These are phyloP conservation scores for Eimeria praecox DNA, from an alignment of 169 alveolate genomes.

Conservation along the genomic window DNA sequence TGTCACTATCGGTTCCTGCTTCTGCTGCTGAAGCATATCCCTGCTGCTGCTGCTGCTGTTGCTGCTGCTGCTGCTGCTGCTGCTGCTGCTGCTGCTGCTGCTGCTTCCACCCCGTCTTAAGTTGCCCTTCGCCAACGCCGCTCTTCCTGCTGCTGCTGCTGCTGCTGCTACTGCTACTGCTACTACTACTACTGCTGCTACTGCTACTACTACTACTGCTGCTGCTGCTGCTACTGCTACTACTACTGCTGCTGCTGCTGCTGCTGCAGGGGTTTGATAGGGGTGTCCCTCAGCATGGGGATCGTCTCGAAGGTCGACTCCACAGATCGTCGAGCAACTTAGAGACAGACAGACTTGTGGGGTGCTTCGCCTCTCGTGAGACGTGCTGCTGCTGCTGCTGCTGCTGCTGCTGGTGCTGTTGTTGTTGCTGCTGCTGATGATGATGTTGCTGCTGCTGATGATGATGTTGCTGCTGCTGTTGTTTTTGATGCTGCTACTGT, in stretches of 20 bases:
- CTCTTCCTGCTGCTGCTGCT: no score
- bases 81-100: not conserved
- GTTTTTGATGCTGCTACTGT: no score
- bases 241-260: slow-evolving; percentile 7
- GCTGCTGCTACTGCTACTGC: not conserved
- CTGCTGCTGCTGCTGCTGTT: slow-evolving; percentile 16
- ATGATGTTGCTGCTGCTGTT: no score
- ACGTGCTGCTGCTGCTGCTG: no score
- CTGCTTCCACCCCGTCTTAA: not conserved
- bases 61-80: slow-evolving; percentile 48
- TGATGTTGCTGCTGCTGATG: no score
- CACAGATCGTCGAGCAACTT: no score
- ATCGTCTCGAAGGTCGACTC: no score
- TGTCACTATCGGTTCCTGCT: not conserved
- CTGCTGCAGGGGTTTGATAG: not conserved
- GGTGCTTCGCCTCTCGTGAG: no score
- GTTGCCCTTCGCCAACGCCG: no score
- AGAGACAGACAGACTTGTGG: no score
- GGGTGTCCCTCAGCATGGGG: not conserved
- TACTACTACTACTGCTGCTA: not conserved
- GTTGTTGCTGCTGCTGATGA: not conserved
- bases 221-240: not conserved
- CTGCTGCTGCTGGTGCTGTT: no score
- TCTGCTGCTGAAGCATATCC: not conserved
- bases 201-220: not conserved